Conservation (phyloP, 2,329 filamentous ascomycete species). For the Xylariaceae sp. region DNA sequence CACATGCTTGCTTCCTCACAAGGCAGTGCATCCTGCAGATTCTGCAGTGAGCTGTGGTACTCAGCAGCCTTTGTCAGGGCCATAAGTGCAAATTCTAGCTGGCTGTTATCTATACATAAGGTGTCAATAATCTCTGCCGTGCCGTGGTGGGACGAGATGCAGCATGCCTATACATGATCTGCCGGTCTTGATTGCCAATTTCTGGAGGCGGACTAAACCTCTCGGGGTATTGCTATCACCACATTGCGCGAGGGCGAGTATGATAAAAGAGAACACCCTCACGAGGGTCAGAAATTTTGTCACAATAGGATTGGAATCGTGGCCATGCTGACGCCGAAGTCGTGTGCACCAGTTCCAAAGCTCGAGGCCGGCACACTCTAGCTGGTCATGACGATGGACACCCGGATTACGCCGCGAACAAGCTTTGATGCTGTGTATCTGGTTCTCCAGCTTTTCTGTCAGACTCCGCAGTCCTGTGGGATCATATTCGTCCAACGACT, state of each 20-base stretch:
- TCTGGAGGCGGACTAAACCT: conserved; percentile 50
- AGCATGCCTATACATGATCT: conserved; percentile 57
- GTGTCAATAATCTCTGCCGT: conserved; percentile 9
- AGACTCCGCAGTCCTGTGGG: conserved; percentile 29
- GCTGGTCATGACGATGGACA: conserved; percentile 33
- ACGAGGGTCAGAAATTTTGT: conserved; percentile 33
- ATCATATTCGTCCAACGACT: conserved; percentile 21
- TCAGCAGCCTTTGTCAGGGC: conserved; percentile 61
- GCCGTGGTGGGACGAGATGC: conserved; percentile 16
- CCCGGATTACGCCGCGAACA: conserved; percentile 29
- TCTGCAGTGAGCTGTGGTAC: conserved; percentile 42
- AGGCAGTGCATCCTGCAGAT: conserved; percentile 20
- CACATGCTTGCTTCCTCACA: conserved; percentile 27
- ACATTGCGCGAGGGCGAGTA: conserved; percentile 57
- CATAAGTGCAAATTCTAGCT: conserved; percentile 54
- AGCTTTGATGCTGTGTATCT: conserved; percentile 29
- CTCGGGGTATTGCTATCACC: conserved; percentile 20
- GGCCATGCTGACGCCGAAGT: conserved; percentile 33
- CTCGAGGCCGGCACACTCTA: conserved; percentile 52
- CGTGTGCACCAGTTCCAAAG: conserved; percentile 66
- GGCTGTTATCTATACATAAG: conserved; percentile 37
- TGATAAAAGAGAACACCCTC: conserved; percentile 58
- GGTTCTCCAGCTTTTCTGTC: conserved; percentile 36
- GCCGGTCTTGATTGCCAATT: conserved; percentile 62
- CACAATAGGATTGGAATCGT: conserved; percentile 14